A percentile compares a stretch with the other conserved stretches of the same genome.
phyloP scores from a whole-genome alignment of 108 stramenopile genomes.

The Bacterosira constricta region DNA sequence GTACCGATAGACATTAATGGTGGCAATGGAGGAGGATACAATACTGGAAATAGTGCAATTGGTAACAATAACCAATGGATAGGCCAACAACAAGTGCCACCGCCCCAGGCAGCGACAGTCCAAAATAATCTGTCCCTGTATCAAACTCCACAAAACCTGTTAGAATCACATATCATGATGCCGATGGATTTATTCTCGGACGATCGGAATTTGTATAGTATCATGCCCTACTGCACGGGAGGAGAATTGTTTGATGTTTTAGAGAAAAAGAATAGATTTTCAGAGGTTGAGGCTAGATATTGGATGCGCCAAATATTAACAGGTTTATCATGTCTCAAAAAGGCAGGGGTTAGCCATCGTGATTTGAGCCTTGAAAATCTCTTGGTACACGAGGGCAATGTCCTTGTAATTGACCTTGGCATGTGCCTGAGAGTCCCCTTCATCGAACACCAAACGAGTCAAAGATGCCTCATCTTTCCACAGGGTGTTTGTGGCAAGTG shows the following conservation, averaged over 20 bases:
- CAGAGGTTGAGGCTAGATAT: slow-evolving; percentile 79
- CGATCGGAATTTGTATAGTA: slow-evolving; percentile 78
- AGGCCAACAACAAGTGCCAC: slow-evolving; percentile 4
- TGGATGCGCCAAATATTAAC: slow-evolving; percentile 88
- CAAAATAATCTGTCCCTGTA: slow-evolving; percentile 6
- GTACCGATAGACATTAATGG: slow-evolving; percentile 1
- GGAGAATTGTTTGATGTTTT: slow-evolving; percentile 89
- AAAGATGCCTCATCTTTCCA: slow-evolving; percentile 61
- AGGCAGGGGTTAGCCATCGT: slow-evolving; percentile 83
- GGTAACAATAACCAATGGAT: neutral
- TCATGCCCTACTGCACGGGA: slow-evolving; percentile 90
- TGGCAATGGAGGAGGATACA: neutral
- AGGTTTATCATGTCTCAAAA: slow-evolving; percentile 83
- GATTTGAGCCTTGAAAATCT: slow-evolving; percentile 93
- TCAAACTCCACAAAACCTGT: slow-evolving; percentile 45
- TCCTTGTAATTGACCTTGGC: slow-evolving; percentile 92
- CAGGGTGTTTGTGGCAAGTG: slow-evolving; percentile 91
- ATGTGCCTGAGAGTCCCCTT: slow-evolving; percentile 89
- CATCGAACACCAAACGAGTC: slow-evolving; percentile 16
- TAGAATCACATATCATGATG: slow-evolving; percentile 77
- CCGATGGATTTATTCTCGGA: slow-evolving; percentile 82
- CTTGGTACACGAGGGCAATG: slow-evolving; percentile 62
- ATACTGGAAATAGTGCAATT: neutral
- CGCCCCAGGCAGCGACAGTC: neutral
- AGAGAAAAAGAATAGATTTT: slow-evolving; percentile 72